These are phyloP conservation scores for Fraxinus albicans DNA, from an alignment of 305 asterid genomes.

Conservation along the genomic window DNA sequence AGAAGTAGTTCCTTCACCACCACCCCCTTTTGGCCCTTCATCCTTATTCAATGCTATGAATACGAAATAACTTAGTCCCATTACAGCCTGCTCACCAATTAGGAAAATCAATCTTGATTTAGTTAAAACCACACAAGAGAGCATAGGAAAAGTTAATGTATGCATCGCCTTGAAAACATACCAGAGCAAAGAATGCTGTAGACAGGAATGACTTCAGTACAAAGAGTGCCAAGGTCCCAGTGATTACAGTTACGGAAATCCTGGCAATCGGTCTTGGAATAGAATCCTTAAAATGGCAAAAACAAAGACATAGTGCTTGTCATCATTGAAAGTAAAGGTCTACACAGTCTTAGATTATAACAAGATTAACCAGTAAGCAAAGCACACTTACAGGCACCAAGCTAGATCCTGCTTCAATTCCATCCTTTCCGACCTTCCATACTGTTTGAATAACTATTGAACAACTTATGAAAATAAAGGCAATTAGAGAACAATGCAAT, in stretches of 20 bases:
- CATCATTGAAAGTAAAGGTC: neutral
- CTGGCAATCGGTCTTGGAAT: slow-evolving; percentile 71
- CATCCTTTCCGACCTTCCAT: slow-evolving; percentile 82
- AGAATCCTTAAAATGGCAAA: slow-evolving; percentile 33
- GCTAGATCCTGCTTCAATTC: slow-evolving; percentile 85
- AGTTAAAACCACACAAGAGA: neutral
- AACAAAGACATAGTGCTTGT: neutral
- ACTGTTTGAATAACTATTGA: slow-evolving; percentile 60
- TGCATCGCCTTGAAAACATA: neutral
- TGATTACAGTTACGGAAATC: slow-evolving; percentile 43
- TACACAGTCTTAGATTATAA: neutral
- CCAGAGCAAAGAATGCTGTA: slow-evolving; percentile 49
- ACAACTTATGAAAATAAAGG: slow-evolving; percentile 5
- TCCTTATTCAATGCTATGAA: slow-evolving; percentile 85
- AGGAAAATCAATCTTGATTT: neutral
- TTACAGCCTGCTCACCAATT: slow-evolving; percentile 63
- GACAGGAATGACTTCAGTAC: slow-evolving; percentile 62
- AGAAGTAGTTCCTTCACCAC: slow-evolving; percentile 41
- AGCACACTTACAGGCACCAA: slow-evolving; percentile 74
- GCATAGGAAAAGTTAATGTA: neutral
- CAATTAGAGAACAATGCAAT: slow-evolving; percentile 12
- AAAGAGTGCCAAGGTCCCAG: slow-evolving; percentile 37
- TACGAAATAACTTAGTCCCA: slow-evolving; percentile 79
- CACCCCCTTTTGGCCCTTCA: slow-evolving; percentile 68
- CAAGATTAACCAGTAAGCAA: slow-evolving; percentile 1